Base-by-base conservation (phyloP, 345 rosid genomes). In the Brassica carinata region DNA sequence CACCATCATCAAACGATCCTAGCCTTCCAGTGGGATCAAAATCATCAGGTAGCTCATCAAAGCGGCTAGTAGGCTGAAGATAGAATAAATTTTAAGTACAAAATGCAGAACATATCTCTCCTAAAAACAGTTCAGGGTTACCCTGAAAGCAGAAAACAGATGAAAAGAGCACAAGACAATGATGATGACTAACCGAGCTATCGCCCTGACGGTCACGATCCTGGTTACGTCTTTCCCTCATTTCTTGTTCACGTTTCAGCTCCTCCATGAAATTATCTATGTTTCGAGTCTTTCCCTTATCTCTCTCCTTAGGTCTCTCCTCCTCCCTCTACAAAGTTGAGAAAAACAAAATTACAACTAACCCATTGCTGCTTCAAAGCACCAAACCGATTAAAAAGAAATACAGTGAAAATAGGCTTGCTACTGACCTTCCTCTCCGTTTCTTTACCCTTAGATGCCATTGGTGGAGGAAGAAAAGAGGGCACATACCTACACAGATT, bases 1-100 rank as follows among this genome's bases (percentile, higher is more conserved):
- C 99, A 82, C 97, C 97, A 81, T 96, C 99, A 72, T 96, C 98
- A 89, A 96, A 91, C 27, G 99, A 96, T 84, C 99, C 99, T 67
- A 90, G 91, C 88, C 83, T 96, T 82, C 98, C 99, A 84, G 94
- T 93, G 68, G 98, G 98, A 90, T 96, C 99, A 81, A 96, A 94
- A 65, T 94, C 99, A 85, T 94, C 99, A 63, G 93, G 96, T 38
- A 96, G 88, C 76, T 96, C 99, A 87, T 96, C 99, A 83, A 92
- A 91, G 72, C 98, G 89, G 87, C 91, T 96, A 73, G 98, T 89
- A 70, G 92, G 93, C 99, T 96, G 86, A 38, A 82, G 78, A 81
- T 4, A 75, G 64, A 79, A 74, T 19, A 82, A 74, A 7, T 1
- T 43, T 63, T 48, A 31, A 76, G 55, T 62, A 77, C 79, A 71